These are phyloP conservation scores for Lecanosticta acicola DNA, from an alignment of 2,329 filamentous ascomycete species.

Conservation along the genomic window DNA sequence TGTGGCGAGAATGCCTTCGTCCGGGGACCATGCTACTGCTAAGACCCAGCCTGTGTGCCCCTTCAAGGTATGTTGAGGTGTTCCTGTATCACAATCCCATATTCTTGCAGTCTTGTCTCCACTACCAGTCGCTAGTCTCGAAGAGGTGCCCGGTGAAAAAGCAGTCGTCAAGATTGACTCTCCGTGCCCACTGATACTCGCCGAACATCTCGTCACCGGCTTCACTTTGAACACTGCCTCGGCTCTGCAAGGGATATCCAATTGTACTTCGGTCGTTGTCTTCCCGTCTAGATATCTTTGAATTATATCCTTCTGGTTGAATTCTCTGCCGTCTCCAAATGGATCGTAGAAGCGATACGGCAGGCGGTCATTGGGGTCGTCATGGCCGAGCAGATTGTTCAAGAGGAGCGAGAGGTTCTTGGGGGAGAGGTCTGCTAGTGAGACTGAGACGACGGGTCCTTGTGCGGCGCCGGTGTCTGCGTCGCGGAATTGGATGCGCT, in stretches of 20 bases:
- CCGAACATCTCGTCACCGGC: conserved; percentile 82
- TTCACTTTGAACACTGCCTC: conserved; percentile 93
- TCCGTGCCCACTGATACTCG: conserved; percentile 83
- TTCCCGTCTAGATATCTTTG: conserved; percentile 45
- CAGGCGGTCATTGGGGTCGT: conserved; percentile 56
- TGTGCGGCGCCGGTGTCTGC: conserved; percentile 63
- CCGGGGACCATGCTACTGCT: conserved; percentile 79
- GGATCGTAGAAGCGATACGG: conserved; percentile 60
- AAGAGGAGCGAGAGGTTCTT: conserved; percentile 84
- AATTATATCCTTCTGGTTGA: conserved; percentile 32
- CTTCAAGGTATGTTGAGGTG: conserved; percentile 75
- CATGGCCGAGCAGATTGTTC: conserved; percentile 69
- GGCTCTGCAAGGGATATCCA: conserved; percentile 63
- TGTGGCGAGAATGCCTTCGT: conserved; percentile 74
- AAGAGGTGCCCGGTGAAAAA: conserved; percentile 75
- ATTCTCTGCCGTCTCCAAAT: conserved; percentile 41
- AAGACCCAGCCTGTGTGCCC: conserved; percentile 89
- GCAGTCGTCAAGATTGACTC: conserved; percentile 81
- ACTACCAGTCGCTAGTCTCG: conserved; percentile 76
- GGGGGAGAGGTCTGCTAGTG: conserved; percentile 76
- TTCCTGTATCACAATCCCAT: conserved; percentile 93
- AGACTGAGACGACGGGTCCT: conserved; percentile 67
- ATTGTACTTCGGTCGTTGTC: conserved; percentile 53
- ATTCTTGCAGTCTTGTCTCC: conserved; percentile 88
- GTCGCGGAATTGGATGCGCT: conserved; percentile 74